These are phyloP conservation scores for Urostyla sp. DNA, from an alignment of 73 alveolate species.

Conservation along the genomic window DNA sequence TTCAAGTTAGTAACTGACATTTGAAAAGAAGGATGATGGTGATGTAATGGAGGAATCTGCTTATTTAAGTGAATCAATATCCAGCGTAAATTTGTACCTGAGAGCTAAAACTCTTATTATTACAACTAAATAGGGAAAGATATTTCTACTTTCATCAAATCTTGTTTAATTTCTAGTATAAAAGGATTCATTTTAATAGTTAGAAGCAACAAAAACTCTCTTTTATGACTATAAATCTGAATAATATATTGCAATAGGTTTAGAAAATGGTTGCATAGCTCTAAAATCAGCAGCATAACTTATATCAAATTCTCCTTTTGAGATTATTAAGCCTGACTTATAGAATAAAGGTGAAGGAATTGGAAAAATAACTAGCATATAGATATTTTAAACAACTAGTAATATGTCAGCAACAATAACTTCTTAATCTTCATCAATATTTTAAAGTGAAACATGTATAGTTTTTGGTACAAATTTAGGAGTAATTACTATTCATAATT, in stretches of 20 bases:
- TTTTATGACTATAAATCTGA: slow-evolving; percentile 19
- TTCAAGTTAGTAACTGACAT: too few relatives aligned
- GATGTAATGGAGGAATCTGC: too few relatives aligned
- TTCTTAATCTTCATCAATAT: too few relatives aligned
- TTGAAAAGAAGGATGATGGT: too few relatives aligned
- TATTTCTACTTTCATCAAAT: slow-evolving; percentile 23
- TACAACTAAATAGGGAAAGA: slow-evolving; percentile 5
- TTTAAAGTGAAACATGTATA: too few relatives aligned
- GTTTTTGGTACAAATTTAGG: too few relatives aligned
- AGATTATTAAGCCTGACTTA: slow-evolving; percentile 7
- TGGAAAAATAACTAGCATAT: slow-evolving; percentile 24
- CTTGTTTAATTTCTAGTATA: background rate
- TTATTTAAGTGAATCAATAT: background rate
- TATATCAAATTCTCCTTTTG: background rate
- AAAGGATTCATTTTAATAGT: background rate
- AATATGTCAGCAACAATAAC: too few relatives aligned
- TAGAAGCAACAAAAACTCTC: background rate
- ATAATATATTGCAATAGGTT: slow-evolving; percentile 39
- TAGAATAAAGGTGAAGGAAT: background rate
- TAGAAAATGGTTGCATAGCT: slow-evolving; percentile 21
- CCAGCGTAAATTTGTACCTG: slow-evolving; percentile 7
- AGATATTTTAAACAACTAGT: too few relatives aligned
- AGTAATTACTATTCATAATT: too few relatives aligned
- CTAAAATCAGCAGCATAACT: slow-evolving; percentile 9
- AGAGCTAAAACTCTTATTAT: slow-evolving; percentile 36